phyloP scores from a whole-genome alignment of 495 filamentous ascomycete species.

The Penicillium turbatum region DNA sequence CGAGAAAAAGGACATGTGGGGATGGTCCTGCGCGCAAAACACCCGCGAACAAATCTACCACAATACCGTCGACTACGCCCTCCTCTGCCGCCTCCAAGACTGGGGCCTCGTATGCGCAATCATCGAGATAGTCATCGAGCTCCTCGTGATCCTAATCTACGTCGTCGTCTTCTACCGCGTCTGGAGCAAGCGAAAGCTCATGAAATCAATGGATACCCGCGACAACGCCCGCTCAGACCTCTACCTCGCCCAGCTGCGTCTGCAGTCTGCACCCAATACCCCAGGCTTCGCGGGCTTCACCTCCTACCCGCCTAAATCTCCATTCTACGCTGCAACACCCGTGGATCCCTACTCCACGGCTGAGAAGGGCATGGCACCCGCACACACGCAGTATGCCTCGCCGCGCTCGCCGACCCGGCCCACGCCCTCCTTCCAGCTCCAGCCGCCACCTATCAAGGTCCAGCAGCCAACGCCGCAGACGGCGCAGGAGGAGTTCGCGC shows the following conservation, averaged over 20 bases:
- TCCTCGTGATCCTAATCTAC: constrained; percentile 88
- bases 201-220: constrained; percentile 92
- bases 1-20: constrained; percentile 85
- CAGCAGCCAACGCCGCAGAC: constrained; percentile 70
- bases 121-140: constrained; percentile 92
- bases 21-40: constrained; percentile 92
- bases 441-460: constrained; percentile 73
- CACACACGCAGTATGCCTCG: constrained; percentile 42
- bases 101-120: constrained; percentile 95
- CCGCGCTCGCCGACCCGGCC: constrained; percentile 47
- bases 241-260: constrained; percentile 90
- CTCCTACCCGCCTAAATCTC: constrained; percentile 47
- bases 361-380: constrained; percentile 51
- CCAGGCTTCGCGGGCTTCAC: constrained; percentile 61
- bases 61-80: constrained; percentile 75
- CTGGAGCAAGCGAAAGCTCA: constrained; percentile 89
- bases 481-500: constrained; percentile 54
- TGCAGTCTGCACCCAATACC: constrained; percentile 91
- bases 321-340: constrained; percentile 31
- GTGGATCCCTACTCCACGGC: constrained; percentile 50
- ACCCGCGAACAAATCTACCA: constrained; percentile 68
- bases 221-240: constrained; percentile 90
- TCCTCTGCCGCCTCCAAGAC: constrained; percentile 88
- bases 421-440: constrained; percentile 68
- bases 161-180: constrained; percentile 92